Evolutionary conservation across 805 yeast genomes (phyloP), one percentile per base, ranked within the genome.

Genomic region (Wickerhamiella domercqiae): DNA sequence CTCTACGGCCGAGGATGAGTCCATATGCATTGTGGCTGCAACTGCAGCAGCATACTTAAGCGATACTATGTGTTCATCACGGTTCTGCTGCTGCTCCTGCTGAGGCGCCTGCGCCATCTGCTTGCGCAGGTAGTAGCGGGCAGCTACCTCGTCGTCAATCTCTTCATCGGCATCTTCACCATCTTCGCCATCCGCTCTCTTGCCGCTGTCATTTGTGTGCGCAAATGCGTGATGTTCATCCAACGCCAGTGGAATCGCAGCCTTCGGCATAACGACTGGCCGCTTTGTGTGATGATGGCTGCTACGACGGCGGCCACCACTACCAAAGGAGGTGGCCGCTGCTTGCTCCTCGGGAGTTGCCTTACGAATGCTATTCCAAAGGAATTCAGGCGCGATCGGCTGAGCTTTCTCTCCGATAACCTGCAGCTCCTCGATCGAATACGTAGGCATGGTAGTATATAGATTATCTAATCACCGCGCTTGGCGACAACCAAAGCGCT

Each of bases 391-490:
- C 36, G 46, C 37, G 30, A 39, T 28, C 15, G 52, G 53, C 32
- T 53, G 45, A 29, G 45, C 49, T 15, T 54, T 47, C 31, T 45
- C 37, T 34, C 50, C 44, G 36, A 55, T 40, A 16, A 38, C 42
- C 18, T 42, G 40, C 39, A 55, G 45, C 39, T 48, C 46, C 35
- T 47, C 49, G 20, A 47, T 24, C 15, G 56, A 41, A 47, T 56
- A 56, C 33, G 34, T 37, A 11, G 59, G 53, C 59, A 55, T 56
- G 15, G 9, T n/a, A n/a, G n/a, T n/a, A n/a, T n/a, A 21, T n/a
- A 22, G 35, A 6, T n/a, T 31, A 17, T 16, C 17, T 37, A n/a
- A 5, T n/a, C 34, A n/a, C n/a, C n/a, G n/a, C n/a, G n/a, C n/a
- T n/a, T n/a, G n/a, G n/a, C n/a, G n/a, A n/a, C n/a, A n/a, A n/a